These are phyloP conservation scores for Micractinium sp. DNA, from an alignment of 139 green algal genomes.

Conservation along the genomic window DNA sequence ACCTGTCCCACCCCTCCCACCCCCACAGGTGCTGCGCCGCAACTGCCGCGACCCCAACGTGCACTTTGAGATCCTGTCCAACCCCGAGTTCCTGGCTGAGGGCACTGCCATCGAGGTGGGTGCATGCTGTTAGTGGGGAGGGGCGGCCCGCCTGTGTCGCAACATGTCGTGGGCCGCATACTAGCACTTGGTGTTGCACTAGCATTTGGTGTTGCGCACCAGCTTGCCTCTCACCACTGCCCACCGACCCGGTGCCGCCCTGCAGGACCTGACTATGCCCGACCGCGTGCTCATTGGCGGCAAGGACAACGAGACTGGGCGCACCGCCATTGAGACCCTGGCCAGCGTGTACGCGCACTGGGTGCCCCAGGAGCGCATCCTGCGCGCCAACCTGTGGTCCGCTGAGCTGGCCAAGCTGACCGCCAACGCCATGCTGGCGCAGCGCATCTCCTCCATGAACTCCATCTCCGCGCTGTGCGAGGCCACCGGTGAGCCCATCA, in stretches of 20 bases:
- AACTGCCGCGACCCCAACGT: constrained; percentile 80
- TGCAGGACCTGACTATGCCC: constrained; percentile 70
- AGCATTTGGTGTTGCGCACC: too few species aligned
- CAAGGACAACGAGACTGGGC: constrained; percentile 82
- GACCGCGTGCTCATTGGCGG: constrained; percentile 85
- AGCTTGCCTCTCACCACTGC: too few species aligned
- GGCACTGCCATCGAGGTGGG: constrained; percentile 85
- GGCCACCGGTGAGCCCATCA: constrained; percentile 70
- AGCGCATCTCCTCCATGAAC: constrained; percentile 99
- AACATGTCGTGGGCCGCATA: too few species aligned
- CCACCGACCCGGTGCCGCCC: neutral
- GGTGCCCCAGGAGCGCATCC: constrained; percentile 93
- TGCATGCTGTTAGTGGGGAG: neutral
- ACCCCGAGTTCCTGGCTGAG: constrained; percentile 91
- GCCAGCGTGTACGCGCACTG: constrained; percentile 94
- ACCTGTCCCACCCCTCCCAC: neutral
- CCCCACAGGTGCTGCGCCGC: constrained; percentile 75
- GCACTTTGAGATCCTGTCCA: constrained; percentile 97
- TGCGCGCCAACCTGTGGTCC: constrained; percentile 96
- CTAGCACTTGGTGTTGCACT: too few species aligned
- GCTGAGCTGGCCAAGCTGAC: constrained; percentile 99
- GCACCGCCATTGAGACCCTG: constrained; percentile 75
- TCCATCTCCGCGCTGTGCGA: constrained; percentile 98
- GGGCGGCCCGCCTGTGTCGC: too few species aligned
- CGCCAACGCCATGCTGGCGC: constrained; percentile 97